Evolutionary conservation across 1,284 basidiomycete genomes (phyloP), one percentile per base, ranked within the genome.

Genomic region (Trichosporon sp.): DNA sequence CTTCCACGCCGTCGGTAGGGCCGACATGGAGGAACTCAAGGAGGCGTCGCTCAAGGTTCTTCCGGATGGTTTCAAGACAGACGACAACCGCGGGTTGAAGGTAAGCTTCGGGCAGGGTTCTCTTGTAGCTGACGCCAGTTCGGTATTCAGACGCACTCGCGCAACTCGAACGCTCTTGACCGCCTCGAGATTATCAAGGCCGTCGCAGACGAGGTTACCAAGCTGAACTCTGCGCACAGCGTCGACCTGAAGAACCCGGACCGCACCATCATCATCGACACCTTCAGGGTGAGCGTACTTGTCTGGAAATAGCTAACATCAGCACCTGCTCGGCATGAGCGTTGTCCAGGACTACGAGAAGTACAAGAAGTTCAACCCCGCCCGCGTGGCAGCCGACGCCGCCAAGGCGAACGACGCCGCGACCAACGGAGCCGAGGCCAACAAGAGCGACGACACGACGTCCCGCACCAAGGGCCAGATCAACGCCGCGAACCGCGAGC

Each of bases 171-270:
- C 63, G 75, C 73, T 56, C 62, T 82, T 4, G 77, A 78, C 12
- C 62, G 79, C 23, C 69, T 82, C 67, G 75, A 79, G 15, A 76
- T 80, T 75, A 82, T 82, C 72, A 75, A 75, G 58, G 70, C 75
- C 0, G 73, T 80, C 13, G 80, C 80, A 2, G 77, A 78, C 35
- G 68, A 76, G 29, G 77, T 82, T 2, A 64, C 67, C 13, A 75
- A 73, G 44, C 69, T 81, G 3, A 72, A 72, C 18, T 56, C 64
- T 8, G 74, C 70, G 2, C 80, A 82, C 67, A 74, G 63, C 18
- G 80, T 82, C 7, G 79, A 82, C 70, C 72, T 82, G 44, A 75
- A 71, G 44, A 72, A 78, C 60, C 75, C 78, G 0, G 78, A 81
- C 47, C 65, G 75, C 65, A 81, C 79, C 8, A 75, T 82, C 15